phyloP scores from a whole-genome alignment of 768 basidiomycete species.

The Suillus tomentosus region DNA sequence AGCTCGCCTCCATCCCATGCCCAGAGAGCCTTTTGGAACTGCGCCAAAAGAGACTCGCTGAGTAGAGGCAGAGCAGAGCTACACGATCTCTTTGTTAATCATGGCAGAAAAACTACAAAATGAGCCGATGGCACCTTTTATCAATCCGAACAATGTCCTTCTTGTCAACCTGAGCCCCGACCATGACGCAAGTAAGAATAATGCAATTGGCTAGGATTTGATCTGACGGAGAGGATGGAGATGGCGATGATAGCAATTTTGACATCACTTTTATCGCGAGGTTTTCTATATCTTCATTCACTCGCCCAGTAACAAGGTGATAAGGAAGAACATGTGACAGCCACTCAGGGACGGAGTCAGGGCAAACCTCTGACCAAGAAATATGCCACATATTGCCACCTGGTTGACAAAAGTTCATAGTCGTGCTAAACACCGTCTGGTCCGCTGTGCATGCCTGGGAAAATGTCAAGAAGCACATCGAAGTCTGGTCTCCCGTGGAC shows the following conservation, averaged over 20 bases:
- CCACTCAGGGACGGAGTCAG: not conserved
- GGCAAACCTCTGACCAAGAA: rapidly evolving
- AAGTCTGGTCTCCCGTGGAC: not conserved
- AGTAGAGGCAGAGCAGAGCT: not conserved
- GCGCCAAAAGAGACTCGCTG: too few species aligned
- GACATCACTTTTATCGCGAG: not conserved
- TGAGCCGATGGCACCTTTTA: not conserved
- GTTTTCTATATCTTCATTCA: rapidly evolving
- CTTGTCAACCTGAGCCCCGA: not conserved
- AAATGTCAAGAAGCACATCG: too few species aligned
- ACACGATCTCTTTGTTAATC: not conserved
- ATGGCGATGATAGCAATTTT: not conserved
- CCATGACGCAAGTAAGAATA: not conserved
- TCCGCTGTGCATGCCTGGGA: not conserved
- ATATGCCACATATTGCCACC: too few species aligned
- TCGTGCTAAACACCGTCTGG: rapidly evolving
- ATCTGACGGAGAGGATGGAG: not conserved
- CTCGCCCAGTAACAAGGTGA: not conserved
- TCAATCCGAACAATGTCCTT: not conserved
- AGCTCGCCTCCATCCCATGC: too few species aligned
- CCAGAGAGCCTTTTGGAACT: too few species aligned
- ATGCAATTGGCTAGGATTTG: not conserved
- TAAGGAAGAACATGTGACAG: not conserved
- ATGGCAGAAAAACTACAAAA: not conserved
- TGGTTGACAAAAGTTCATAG: not conserved